Percentiles rank a stretch among this genome's conserved stretches.
Conservation (phyloP, 164 flowering plant species). For the Platanus orientalis region DNA sequence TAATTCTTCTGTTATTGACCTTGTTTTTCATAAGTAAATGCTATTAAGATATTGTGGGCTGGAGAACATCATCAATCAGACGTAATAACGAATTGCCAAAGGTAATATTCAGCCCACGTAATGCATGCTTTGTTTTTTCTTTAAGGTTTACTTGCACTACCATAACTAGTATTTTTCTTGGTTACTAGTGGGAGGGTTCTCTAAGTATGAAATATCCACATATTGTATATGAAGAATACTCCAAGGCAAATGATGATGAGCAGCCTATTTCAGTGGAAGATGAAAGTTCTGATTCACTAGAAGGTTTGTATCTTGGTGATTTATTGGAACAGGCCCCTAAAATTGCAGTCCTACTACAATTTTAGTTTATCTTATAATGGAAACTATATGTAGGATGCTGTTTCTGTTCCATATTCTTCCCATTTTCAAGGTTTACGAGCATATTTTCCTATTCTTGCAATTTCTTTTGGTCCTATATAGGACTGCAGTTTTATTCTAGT, state of each 20-base stretch:
- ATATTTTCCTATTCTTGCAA: neutral
- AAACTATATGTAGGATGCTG: neutral
- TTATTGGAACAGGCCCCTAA: neutral
- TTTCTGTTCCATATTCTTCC: neutral
- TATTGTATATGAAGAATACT: constrained; percentile 73
- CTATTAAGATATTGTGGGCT: constrained; percentile 87
- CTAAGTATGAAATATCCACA: constrained; percentile 85
- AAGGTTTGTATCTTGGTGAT: constrained; percentile 53
- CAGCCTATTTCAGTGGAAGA: constrained; percentile 29
- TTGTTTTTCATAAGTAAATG: constrained; percentile 31
- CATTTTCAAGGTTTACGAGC: too few species aligned
- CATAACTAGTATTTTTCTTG: constrained; percentile 6
- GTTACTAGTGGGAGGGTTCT: constrained; percentile 75
- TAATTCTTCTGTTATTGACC: neutral
- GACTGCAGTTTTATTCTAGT: neutral
- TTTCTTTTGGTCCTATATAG: neutral
- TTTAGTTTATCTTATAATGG: too few species aligned
- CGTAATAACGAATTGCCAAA: constrained; percentile 78
- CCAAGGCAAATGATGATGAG: constrained; percentile 51
- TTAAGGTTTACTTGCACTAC: neutral
- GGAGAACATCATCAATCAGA: constrained; percentile 95
- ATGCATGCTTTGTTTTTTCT: neutral
- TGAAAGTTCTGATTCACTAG: constrained; percentile 48
- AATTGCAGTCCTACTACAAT: neutral
- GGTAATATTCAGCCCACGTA: constrained; percentile 37